Evolutionary conservation across 352 stramenopile genomes (phyloP).

Genomic region (Discostella stelligera): DNA sequence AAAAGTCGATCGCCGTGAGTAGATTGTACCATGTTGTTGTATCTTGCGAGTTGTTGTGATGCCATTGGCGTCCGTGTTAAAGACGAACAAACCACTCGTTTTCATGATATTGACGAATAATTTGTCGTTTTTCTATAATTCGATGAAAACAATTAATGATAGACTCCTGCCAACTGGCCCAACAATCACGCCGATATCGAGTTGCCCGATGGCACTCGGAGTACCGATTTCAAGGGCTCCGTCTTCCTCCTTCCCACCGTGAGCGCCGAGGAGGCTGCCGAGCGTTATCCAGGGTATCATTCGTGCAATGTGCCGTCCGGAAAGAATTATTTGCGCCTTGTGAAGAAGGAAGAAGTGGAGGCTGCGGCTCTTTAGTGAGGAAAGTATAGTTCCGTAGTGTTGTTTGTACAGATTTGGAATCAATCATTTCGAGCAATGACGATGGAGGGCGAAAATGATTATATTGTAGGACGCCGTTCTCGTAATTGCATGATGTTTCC

Average conservation of each 20-base stretch:
- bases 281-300: slow-evolving; percentile 59
- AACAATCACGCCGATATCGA: slow-evolving; percentile 63
- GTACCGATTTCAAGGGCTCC: slow-evolving; percentile 58
- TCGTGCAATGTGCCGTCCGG: slow-evolving; percentile 60
- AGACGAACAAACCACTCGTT: too few relatives aligned
- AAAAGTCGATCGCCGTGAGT: slow-evolving; percentile 57
- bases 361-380: background rate
- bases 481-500: too few relatives aligned
- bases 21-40: background rate
- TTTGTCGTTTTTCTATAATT: too few relatives aligned
- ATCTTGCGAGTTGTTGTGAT: too few relatives aligned
- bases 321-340: slow-evolving; percentile 61
- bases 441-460: too few relatives aligned
- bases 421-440: too few relatives aligned
- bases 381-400: too few relatives aligned
- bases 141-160: too few relatives aligned
- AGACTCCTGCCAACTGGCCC: slow-evolving; percentile 68
- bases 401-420: background rate
- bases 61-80: too few relatives aligned
- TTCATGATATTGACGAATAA: too few relatives aligned
- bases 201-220: slow-evolving; percentile 47
- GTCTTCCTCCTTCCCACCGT: slow-evolving; percentile 72
- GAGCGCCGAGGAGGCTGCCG: slow-evolving; percentile 54
- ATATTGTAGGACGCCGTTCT: too few relatives aligned
- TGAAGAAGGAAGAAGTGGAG: slow-evolving; percentile 58